Evolutionary conservation across 371 early-diverging fungal species (phyloP).

Genomic region (Rhizopus delemar): DNA sequence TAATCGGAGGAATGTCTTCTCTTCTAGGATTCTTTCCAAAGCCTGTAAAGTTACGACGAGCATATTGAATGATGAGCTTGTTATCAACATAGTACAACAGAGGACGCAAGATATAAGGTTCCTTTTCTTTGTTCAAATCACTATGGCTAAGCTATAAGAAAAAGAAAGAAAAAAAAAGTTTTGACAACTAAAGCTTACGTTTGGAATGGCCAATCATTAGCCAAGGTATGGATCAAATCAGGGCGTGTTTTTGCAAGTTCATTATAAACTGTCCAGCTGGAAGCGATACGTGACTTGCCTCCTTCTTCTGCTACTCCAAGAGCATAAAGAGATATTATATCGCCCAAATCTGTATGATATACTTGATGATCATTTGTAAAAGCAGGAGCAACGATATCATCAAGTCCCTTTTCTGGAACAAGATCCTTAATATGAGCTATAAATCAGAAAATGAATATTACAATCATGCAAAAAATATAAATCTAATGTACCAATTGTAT

Average conservation of each 20-base stretch:
- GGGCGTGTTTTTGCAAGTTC: constrained; percentile 30
- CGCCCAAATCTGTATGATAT: constrained; percentile 35
- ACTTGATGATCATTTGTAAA: constrained; percentile 39
- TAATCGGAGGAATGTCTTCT: constrained; percentile 35
- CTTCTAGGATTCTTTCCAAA: constrained; percentile 33
- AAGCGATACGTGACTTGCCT: constrained; percentile 34
- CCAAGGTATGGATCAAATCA: constrained; percentile 33
- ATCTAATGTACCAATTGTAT: constrained; percentile 22
- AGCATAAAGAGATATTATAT: constrained; percentile 37
- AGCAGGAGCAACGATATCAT: constrained; percentile 30
- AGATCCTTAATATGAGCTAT: constrained; percentile 35
- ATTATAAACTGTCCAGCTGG: constrained; percentile 39
- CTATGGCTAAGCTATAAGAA: background rate
- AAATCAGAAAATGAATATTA: background rate
- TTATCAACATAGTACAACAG: constrained; percentile 28
- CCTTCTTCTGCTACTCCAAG: constrained; percentile 34
- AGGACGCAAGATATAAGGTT: constrained; percentile 21
- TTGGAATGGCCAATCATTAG: constrained; percentile 32
- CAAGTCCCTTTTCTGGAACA: constrained; percentile 22
- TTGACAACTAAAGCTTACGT: constrained; percentile 12
- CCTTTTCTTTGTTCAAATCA: constrained; percentile 17
- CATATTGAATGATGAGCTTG: constrained; percentile 36
- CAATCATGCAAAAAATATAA: background rate
- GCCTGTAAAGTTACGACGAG: constrained; percentile 32
- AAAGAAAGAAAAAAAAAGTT: background rate